Percentiles rank a stretch among this genome's conserved stretches.
These are phyloP conservation scores for Tetracladium setigerum DNA, from an alignment of 495 filamentous ascomycete species.

Conservation along the genomic window DNA sequence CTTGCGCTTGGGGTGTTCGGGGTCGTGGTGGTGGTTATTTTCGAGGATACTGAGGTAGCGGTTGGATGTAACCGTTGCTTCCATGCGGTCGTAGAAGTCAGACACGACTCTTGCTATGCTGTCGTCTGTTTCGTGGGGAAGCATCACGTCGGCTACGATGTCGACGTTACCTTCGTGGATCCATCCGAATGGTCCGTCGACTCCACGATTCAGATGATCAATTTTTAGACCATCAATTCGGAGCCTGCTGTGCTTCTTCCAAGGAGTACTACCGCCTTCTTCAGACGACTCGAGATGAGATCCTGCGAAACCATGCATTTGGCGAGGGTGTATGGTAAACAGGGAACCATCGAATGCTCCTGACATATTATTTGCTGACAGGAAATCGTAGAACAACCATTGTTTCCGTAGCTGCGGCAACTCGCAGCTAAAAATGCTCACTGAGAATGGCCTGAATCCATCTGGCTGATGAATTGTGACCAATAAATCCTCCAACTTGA, in stretches of 20 bases:
- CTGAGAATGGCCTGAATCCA: constrained; percentile 84
- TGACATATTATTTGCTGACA: constrained; percentile 92
- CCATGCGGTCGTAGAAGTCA: constrained; percentile 89
- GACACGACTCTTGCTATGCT: constrained; percentile 86
- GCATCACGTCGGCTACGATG: constrained; percentile 90
- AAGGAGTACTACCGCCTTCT: constrained; percentile 43
- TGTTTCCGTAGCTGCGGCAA: constrained; percentile 89
- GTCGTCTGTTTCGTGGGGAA: constrained; percentile 78
- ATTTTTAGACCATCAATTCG: constrained; percentile 91
- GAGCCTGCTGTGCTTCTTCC: constrained; percentile 89
- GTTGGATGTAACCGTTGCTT: constrained; percentile 79
- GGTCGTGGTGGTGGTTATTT: constrained; percentile 12
- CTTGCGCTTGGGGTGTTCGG: constrained; percentile 10
- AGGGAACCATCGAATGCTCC: constrained; percentile 92
- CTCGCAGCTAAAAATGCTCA: constrained; percentile 93
- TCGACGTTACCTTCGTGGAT: constrained; percentile 95
- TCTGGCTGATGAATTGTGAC: constrained; percentile 87
- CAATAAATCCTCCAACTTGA: constrained; percentile 90
- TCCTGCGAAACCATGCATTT: constrained; percentile 66
- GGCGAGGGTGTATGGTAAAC: constrained; percentile 93
- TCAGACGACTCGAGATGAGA: constrained; percentile 35
- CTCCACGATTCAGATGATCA: constrained; percentile 90
- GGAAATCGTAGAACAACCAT: constrained; percentile 95
- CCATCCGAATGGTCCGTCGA: constrained; percentile 94
- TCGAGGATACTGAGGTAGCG: constrained; percentile 44